Base-by-base conservation (phyloP, 768 basidiomycete species). In the Ramaria sp. region DNA sequence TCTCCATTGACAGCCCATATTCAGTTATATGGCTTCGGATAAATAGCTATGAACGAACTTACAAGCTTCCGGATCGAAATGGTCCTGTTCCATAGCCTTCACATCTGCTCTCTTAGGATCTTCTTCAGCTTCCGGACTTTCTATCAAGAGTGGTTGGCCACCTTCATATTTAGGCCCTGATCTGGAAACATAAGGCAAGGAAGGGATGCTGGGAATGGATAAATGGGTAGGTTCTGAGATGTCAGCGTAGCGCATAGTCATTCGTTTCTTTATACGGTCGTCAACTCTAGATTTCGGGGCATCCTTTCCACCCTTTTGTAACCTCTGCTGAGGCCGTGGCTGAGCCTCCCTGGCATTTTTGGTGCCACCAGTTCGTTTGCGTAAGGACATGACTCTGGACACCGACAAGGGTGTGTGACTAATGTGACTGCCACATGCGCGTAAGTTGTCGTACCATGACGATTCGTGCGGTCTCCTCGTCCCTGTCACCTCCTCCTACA, bases 221-320 rank as follows among this genome's bases (percentile, higher is more conserved):
- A 74, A 67, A 50, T 80, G 77, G 2, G 81, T 83, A 6, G 86
- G 87, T n/a, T 78, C 73, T 0, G 86, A 86, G 54, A 90, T 86
- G 62, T 89, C 88, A 39, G 87, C 90, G 79, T 89, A 96, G 67
- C 93, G 84, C 79, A 86, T 88, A 15, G 92, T 93, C 84, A 96
- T 86, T 66, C 94, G 87, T 71, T 91, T 91, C 79, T 91, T 92
- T 71, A 96, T 92, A 73, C 88, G 91, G 78, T 94, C 94, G 68
- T 92, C 78, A 20, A 80, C 76, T 11, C 73, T 70, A 31, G 76
- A 74, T 63, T 76, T 76, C 47, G 77, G 71, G 24, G 42, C 55
- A 49, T 41, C 37, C 30, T 22, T 49, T 22, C 46, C 55, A 49
- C 48, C 30, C 43, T 24, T 55, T 30, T 57, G 7, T 59, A 56